Evolutionary conservation across 177 flowering plant genomes (phyloP).

Genomic region (Vitis hybrid): DNA sequence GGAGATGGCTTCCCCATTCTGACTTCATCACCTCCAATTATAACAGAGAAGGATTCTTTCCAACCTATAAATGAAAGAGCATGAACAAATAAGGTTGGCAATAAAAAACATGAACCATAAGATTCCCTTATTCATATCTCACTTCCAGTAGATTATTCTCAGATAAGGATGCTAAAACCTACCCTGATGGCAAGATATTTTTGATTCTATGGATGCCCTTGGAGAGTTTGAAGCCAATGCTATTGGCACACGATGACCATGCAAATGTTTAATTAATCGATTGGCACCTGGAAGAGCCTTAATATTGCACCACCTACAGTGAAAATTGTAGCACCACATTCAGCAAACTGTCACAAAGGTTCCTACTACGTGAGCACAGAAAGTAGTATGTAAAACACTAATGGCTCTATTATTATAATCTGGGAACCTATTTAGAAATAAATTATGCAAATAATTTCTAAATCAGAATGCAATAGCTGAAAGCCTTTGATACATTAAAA

Average conservation of each 20-base stretch:
- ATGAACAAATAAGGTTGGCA: slow-evolving; percentile 13
- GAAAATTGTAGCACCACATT: slow-evolving; percentile 1
- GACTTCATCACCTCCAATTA: slow-evolving; percentile 89
- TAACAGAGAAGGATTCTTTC: slow-evolving; percentile 79
- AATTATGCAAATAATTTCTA: background rate
- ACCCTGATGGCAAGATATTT: slow-evolving; percentile 74
- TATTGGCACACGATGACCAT: slow-evolving; percentile 58
- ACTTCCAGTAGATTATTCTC: no score
- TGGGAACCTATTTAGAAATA: background rate
- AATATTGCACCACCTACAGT: slow-evolving; percentile 64
- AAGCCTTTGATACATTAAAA: no score
- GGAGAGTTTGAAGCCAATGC: slow-evolving; percentile 93
- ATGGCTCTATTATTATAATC: background rate
- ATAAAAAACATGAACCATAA: background rate
- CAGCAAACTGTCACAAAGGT: background rate
- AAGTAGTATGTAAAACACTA: background rate
- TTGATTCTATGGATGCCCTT: slow-evolving; percentile 53
- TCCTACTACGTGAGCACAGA: no score
- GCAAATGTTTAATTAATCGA: slow-evolving; percentile 76
- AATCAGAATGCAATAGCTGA: no score
- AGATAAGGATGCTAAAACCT: slow-evolving; percentile 1
- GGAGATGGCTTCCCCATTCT: slow-evolving; percentile 82
- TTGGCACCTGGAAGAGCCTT: slow-evolving; percentile 83
- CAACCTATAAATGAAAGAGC: slow-evolving; percentile 53
- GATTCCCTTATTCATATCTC: no score